phyloP scores from a whole-genome alignment of 1,284 basidiomycete genomes.

The Phylloporus gajari region DNA sequence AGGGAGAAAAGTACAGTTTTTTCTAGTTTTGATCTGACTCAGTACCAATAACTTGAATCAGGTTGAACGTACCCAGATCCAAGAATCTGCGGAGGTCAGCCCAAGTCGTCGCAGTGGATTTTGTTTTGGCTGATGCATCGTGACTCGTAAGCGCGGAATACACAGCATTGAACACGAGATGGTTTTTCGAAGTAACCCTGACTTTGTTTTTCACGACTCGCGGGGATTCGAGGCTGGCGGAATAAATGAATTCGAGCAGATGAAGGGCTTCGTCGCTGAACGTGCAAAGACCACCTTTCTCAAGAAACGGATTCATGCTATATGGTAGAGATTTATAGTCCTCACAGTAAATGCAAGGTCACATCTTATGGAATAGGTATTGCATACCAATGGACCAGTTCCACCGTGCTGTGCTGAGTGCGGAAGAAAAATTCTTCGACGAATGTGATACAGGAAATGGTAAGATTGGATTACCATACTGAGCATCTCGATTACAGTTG shows the following conservation, averaged over 20 bases:
- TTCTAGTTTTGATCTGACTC: no score
- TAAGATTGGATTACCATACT: no score
- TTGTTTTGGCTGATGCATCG: no score
- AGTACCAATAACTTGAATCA: no score
- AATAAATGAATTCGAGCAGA: background rate
- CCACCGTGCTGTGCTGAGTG: background rate
- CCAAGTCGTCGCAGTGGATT: no score
- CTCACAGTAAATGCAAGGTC: background rate
- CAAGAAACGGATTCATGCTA: no score
- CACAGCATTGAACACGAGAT: background rate
- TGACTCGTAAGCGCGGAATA: background rate
- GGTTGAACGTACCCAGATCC: no score
- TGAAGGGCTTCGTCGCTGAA: slow-evolving; percentile 8
- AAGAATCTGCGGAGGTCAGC: background rate
- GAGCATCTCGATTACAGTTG: no score
- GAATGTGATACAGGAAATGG: slow-evolving; percentile 1
- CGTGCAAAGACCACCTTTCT: background rate
- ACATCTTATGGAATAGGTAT: background rate
- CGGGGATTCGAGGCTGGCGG: background rate
- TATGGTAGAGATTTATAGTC: no score
- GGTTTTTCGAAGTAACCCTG: background rate
- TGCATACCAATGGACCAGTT: slow-evolving; percentile 5
- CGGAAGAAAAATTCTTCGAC: slow-evolving; percentile 9
- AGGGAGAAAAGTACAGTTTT: no score
- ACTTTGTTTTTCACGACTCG: slow-evolving; percentile 10